Percentiles rank a stretch among this genome's conserved stretches.
Conservation (phyloP, 495 filamentous ascomycete genomes). For the Xylaria intraflava region DNA sequence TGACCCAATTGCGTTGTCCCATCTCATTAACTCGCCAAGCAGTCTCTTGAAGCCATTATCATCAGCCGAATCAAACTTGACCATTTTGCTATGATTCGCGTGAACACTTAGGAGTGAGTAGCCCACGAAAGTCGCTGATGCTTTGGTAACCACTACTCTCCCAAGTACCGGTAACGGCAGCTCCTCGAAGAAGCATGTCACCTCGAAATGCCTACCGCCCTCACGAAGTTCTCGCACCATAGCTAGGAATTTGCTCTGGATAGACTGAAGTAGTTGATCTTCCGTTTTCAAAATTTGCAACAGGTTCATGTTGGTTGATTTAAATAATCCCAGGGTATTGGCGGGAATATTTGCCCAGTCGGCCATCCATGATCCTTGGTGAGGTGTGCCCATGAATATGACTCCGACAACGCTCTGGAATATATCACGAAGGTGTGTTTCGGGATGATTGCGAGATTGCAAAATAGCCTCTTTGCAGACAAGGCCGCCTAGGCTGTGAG, state of each 20-base stretch:
- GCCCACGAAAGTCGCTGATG: background rate
- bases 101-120: constrained; percentile 28
- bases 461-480: constrained; percentile 31
- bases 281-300: background rate
- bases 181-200: no score
- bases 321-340: background rate
- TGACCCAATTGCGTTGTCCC: background rate
- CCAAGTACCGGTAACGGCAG: background rate
- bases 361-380: background rate
- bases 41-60: constrained; percentile 34
- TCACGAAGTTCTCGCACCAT: no score
- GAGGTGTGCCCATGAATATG: background rate
- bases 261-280: background rate
- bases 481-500: constrained; percentile 40
- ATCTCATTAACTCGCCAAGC: constrained; percentile 16
- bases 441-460: constrained; percentile 1
- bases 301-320: background rate
- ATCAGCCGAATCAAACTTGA: constrained; percentile 27
- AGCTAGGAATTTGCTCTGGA: background rate
- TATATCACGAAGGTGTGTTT: background rate
- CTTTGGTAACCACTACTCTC: background rate
- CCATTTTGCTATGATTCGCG: constrained; percentile 37
- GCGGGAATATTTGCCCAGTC: background rate
- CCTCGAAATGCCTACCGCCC: no score
- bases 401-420: background rate